phyloP scores from a whole-genome alignment of 257 asterid species.

The Capsicum chinense region DNA sequence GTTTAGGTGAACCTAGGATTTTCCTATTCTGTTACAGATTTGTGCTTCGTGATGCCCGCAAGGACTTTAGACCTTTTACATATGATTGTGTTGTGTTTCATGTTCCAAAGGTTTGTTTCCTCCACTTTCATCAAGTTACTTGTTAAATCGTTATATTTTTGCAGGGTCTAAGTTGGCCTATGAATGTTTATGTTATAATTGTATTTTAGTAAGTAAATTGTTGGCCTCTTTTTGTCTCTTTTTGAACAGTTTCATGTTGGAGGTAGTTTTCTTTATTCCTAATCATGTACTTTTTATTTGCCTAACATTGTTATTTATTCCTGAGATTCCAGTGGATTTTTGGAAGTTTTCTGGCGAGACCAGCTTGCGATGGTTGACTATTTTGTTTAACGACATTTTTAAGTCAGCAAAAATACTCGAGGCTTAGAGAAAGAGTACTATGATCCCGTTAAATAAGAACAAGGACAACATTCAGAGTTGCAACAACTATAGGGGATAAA shows the following conservation, averaged over 20 bases:
- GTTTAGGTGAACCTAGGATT: conserved; percentile 73
- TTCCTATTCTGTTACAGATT: conserved; percentile 70
- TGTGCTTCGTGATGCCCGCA: conserved; percentile 76
- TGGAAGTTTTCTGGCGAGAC: too few species aligned
- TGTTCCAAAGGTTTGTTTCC: conserved; percentile 75
- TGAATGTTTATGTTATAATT: not conserved
- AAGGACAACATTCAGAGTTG: too few species aligned
- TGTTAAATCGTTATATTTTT: not conserved
- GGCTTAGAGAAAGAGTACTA: too few species aligned
- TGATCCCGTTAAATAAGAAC: too few species aligned
- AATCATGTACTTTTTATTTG: not conserved
- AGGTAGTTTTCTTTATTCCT: not conserved
- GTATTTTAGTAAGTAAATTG: not conserved
- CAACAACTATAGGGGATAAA: too few species aligned
- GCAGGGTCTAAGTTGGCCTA: not conserved
- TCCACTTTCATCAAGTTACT: conserved; percentile 7
- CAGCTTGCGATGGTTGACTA: too few species aligned
- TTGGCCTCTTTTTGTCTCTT: not conserved
- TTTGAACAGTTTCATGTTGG: not conserved
- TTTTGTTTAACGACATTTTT: too few species aligned
- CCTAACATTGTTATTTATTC: not conserved
- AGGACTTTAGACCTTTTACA: conserved; percentile 58
- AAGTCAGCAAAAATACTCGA: too few species aligned
- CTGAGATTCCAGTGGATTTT: too few species aligned
- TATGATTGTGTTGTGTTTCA: conserved; percentile 77